A percentile compares a stretch with the other conserved stretches of the same genome.
These are phyloP conservation scores for Myrica gale DNA, from an alignment of 306 rosid genomes.

Conservation along the genomic window DNA sequence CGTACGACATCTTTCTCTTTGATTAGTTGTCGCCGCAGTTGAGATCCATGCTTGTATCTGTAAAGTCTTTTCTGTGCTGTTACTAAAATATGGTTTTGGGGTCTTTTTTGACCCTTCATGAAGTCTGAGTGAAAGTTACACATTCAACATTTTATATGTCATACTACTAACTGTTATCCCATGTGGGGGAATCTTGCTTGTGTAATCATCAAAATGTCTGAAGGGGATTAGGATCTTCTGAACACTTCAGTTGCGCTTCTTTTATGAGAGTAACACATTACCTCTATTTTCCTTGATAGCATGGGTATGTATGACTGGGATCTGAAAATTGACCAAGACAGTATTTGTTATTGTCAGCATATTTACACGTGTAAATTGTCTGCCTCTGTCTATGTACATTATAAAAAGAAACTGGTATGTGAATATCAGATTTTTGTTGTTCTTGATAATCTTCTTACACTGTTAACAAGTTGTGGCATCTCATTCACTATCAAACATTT, in stretches of 20 bases:
- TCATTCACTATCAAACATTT: background rate
- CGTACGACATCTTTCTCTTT: slow-evolving; percentile 6
- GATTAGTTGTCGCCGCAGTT: background rate
- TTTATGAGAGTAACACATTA: background rate
- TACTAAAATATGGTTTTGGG: background rate
- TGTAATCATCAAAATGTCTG: background rate
- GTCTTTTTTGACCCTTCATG: background rate
- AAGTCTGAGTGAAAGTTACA: background rate
- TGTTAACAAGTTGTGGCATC: background rate
- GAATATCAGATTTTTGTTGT: background rate
- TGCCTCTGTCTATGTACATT: background rate
- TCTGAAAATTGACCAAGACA: background rate
- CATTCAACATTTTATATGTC: background rate
- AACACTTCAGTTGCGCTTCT: background rate
- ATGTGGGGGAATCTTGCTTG: background rate
- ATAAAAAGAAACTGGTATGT: background rate
- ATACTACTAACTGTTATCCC: background rate
- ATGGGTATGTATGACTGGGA: background rate
- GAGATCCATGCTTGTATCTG: background rate
- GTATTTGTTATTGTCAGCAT: background rate
- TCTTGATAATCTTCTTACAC: background rate
- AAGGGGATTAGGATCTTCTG: background rate
- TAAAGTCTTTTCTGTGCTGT: background rate
- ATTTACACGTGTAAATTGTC: background rate
- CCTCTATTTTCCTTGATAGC: background rate